Conservation (phyloP, 2,329 filamentous ascomycete genomes). For the Alternaria solani region DNA sequence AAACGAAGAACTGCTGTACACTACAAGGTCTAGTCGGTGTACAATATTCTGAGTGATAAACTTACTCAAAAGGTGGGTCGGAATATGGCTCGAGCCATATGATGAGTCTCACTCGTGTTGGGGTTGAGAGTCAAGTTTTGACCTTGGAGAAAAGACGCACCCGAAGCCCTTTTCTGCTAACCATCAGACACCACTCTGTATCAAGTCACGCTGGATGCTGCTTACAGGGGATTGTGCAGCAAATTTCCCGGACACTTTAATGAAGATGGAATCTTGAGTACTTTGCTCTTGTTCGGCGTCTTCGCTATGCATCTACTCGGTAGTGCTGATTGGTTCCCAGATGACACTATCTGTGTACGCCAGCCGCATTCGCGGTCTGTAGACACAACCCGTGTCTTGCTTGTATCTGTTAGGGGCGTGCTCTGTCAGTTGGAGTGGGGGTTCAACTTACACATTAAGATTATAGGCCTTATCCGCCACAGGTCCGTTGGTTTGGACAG, state of each 20-base stretch:
- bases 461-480: constrained; percentile 1
- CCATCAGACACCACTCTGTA: background rate
- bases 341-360: background rate
- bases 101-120: background rate
- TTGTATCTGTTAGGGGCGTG: constrained; percentile 3
- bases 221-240: background rate
- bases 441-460: constrained; percentile 9
- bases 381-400: constrained; percentile 3
- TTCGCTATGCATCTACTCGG: background rate
- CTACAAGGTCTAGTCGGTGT: background rate
- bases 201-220: background rate
- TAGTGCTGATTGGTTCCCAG: background rate
- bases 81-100: background rate
- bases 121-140: background rate
- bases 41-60: background rate
- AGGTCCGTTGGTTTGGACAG: constrained; percentile 9
- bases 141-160: background rate
- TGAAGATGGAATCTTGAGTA: background rate
- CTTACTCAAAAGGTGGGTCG: background rate
- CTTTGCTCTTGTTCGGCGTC: background rate
- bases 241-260: background rate
- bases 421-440: background rate
- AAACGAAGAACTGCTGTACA: background rate
- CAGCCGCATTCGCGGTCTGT: background rate
- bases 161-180: background rate